Base-by-base conservation (phyloP, 23 red algal genomes). In the Gracilariopsis chorda region DNA sequence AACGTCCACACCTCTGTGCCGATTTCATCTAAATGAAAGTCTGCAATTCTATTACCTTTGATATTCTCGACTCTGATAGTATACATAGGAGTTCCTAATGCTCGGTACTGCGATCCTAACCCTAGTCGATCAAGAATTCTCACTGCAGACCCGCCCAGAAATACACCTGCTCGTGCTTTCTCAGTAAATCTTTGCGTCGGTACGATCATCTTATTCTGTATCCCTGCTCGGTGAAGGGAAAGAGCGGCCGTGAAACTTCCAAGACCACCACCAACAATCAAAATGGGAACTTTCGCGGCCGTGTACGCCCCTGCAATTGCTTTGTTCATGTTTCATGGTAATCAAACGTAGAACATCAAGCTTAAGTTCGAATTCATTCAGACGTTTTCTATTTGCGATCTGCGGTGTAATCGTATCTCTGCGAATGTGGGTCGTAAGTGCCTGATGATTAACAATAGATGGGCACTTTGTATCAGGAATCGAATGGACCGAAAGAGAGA, bases 121-220 rank as follows among this genome's bases (percentile, higher is more conserved):
- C 88, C 88, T 13, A 91, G 61, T 24, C 88, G 73, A 73, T 91
- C 88, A 3, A 91, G 88, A 80, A 91, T 82, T 33, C 88, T 29
- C 27, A 91, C 56, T 40, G 88, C 73, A 11, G 75, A 70, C 4
- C 88, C 75, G 25, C 60, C 74, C 17, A 91, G 34, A 32, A 82
- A 91, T 25, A 91, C 88, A 0, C 56, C 88, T 40, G 56, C 41
- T 59, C 75, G 58, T 29, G 88, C 74, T 53, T 72, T 60, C 48
- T 80, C 40, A n/a, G 88, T 81, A 51, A 89, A 78, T 24, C 78
- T 89, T 36, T 35, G 43, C 59, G 67, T 58, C 12, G 47, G 73
- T 30, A 74, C 82, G 35, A 91, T 73, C 12, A 91, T 82, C 7
- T 82, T 91, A 58, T 82, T 82, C 20, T 59, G 74, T 5, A 82